These are phyloP conservation scores for Colletotrichum magnum DNA, from an alignment of 2,329 filamentous ascomycete species.

Conservation along the genomic window DNA sequence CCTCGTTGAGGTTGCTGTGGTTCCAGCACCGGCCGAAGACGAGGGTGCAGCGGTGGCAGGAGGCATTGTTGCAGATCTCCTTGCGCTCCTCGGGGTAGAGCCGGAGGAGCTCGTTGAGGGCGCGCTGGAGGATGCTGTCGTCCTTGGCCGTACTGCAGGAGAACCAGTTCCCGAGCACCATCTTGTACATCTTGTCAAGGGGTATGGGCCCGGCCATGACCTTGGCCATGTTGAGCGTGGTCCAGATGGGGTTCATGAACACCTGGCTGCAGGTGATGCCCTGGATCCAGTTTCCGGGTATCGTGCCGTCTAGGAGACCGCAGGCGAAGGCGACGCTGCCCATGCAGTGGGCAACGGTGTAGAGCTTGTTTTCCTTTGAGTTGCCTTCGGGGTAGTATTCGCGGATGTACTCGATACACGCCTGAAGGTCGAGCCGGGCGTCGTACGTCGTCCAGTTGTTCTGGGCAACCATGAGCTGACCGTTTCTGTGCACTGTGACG, in stretches of 20 bases:
- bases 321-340: conserved; percentile 71
- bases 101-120: conserved; percentile 69
- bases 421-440: conserved; percentile 70
- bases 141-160: conserved; percentile 62
- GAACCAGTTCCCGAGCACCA: conserved; percentile 68
- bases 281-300: conserved; percentile 68
- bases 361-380: conserved; percentile 57
- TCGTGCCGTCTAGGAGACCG: conserved; percentile 74
- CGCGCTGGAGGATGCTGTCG: conserved; percentile 64
- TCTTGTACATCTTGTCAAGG: conserved; percentile 64
- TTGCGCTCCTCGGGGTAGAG: conserved; percentile 67
- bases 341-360: conserved; percentile 75
- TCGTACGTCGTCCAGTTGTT: conserved; percentile 72
- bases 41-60: conserved; percentile 72
- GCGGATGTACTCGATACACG: conserved; percentile 68
- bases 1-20: conserved; percentile 75
- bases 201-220: conserved; percentile 62
- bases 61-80: conserved; percentile 73
- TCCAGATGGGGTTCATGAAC: conserved; percentile 75
- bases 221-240: conserved; percentile 69
- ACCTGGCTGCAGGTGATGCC: conserved; percentile 73
- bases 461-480: conserved; percentile 63
- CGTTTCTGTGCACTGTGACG: conserved; percentile 70
- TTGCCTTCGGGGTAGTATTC: conserved; percentile 48
- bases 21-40: conserved; percentile 76